Base-by-base conservation (phyloP, 495 filamentous ascomycete species). In the Talaromyces borbonicus region DNA sequence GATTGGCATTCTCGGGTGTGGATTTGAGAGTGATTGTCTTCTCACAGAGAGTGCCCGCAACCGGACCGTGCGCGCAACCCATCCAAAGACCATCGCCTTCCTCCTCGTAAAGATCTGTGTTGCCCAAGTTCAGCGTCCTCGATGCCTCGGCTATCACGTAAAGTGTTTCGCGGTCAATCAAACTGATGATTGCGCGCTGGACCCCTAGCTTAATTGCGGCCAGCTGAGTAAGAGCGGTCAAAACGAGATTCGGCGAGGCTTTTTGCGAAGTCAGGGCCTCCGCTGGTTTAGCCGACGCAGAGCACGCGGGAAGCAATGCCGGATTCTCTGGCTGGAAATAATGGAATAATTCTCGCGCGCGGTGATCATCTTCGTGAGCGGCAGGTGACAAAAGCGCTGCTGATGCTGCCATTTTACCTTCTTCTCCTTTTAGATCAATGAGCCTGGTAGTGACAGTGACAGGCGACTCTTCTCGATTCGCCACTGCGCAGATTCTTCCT, bases 91-190 rank as follows among this genome's bases (percentile, higher is more conserved):
- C 60, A 51, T 75, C 70, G 15, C 57, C 68, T 11, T 55, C 56
- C 11, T 53, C 58, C 19, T 60, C 59, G 45, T 56, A 58, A 19
- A 54, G 50, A 36, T 36, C 32, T 8, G 40, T 59, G 40, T 63
- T 56, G 4, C 48, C 47, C 0, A 67, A 53, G 29, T 62, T 49
- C 9, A 68, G 48, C 1, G 66, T 67, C 47, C 68, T 71, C 2
- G 71, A 71, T 15, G 67, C 60, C 50, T 80, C 74, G 4, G 76
- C 76, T 32, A 79, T 56, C 30, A 78, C 74, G 40, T 73, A 78
- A 50, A 79, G 74, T 18, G 69, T 64, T 4, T 73, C 63, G 14
- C 69, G 64, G 50, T 80, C 80, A 39, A 81, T 76, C 15, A 86
- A 67, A 27, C 76, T 65, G 20, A 69, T 63, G 29, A 64, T 48